A percentile compares a stretch with the other conserved stretches of the same genome.
Conservation (phyloP, 2,329 filamentous ascomycete species). For the Tolypocladium cylindrosporum region DNA sequence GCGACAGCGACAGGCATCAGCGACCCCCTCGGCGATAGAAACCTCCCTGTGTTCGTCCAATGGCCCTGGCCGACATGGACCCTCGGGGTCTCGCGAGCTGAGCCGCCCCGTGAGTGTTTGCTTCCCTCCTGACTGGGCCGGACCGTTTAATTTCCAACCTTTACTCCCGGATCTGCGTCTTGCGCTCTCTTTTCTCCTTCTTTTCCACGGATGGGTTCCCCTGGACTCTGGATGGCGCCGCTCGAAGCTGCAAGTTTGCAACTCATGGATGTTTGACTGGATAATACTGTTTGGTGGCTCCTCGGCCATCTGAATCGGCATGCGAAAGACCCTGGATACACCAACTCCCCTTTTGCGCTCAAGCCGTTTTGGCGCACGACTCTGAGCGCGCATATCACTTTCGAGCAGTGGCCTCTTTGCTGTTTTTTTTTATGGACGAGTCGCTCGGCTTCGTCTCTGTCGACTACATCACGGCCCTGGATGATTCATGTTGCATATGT, state of each 20-base stretch:
- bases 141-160: slow-evolving; percentile 15
- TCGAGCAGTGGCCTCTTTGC: slow-evolving; percentile 3
- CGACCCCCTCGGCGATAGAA: slow-evolving; percentile 27
- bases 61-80: slow-evolving; percentile 10
- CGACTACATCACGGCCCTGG: slow-evolving; percentile 16
- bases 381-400: slow-evolving; percentile 1
- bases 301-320: slow-evolving; percentile 8
- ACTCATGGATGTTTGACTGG: slow-evolving; percentile 13
- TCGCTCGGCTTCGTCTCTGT: slow-evolving; percentile 7
- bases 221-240: slow-evolving; percentile 13
- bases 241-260: slow-evolving; percentile 19
- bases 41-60: slow-evolving; percentile 5
- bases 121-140: slow-evolving; percentile 18
- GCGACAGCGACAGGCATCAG: slow-evolving; percentile 31
- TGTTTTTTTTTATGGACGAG: slow-evolving; percentile 14
- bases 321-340: slow-evolving; percentile 4
- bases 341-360: slow-evolving; percentile 1
- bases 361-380: not conserved
- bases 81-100: not conserved
- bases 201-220: slow-evolving; percentile 12
- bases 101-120: slow-evolving; percentile 14
- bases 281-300: slow-evolving; percentile 14
- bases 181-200: slow-evolving; percentile 12
- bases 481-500: slow-evolving; percentile 24
- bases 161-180: slow-evolving; percentile 14